Percentiles rank a stretch among this genome's conserved stretches.
These are phyloP conservation scores for Russula brevipes DNA, from an alignment of 768 basidiomycete genomes.

Conservation along the genomic window DNA sequence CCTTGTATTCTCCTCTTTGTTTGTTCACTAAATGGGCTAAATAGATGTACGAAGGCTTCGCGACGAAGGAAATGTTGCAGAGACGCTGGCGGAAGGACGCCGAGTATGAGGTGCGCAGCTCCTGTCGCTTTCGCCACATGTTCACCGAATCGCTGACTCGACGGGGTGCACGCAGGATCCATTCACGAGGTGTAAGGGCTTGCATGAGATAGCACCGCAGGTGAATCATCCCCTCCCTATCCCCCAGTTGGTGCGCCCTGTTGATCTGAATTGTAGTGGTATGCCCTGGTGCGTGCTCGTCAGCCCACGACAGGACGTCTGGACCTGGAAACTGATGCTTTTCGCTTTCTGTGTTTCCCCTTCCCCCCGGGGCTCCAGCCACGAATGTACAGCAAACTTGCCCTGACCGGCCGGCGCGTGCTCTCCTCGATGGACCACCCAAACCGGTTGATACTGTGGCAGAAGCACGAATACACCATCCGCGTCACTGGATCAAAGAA, in stretches of 20 bases:
- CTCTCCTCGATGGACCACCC: slow-evolving; percentile 56
- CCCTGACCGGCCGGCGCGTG: slow-evolving; percentile 46
- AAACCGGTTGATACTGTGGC: slow-evolving; percentile 54
- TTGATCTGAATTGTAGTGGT: slow-evolving; percentile 39
- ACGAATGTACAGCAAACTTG: slow-evolving; percentile 49
- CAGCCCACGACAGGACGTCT: neutral
- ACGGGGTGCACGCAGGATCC: slow-evolving; percentile 27
- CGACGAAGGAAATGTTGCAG: slow-evolving; percentile 48
- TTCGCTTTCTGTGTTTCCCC: neutral
- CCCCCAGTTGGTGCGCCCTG: neutral
- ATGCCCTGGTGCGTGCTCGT: slow-evolving; percentile 41
- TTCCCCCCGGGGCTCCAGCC: slow-evolving; percentile 38
- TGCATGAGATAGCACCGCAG: slow-evolving; percentile 27
- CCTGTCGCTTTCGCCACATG: slow-evolving; percentile 8
- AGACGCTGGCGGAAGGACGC: slow-evolving; percentile 52
- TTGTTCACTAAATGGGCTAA: neutral
- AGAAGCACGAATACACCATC: slow-evolving; percentile 58
- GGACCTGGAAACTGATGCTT: neutral
- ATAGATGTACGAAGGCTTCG: slow-evolving; percentile 48
- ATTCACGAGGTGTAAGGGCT: slow-evolving; percentile 23
- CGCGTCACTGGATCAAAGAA: slow-evolving; percentile 49
- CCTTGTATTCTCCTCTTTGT: neutral
- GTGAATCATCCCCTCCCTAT: slow-evolving; percentile 2
- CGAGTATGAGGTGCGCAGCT: slow-evolving; percentile 49
- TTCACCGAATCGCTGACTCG: slow-evolving; percentile 38